A percentile compares a stretch with the other conserved stretches of the same genome.
Evolutionary conservation across 2,329 filamentous ascomycete genomes (phyloP).

Genomic region (Pyrenophora tritici-repentis): DNA sequence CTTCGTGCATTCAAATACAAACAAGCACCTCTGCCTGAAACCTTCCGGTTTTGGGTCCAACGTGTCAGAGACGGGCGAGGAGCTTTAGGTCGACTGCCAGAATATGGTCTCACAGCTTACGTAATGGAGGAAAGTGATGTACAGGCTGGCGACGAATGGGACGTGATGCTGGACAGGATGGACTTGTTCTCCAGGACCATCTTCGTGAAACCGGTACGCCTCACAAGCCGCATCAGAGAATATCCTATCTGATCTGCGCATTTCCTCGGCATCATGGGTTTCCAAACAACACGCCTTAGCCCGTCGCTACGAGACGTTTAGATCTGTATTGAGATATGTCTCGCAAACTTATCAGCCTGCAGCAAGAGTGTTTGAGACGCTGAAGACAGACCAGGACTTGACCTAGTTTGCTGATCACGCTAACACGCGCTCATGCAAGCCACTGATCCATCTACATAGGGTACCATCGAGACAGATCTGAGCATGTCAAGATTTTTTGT

Average conservation of each 20-base stretch:
- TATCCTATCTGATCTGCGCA: neutral
- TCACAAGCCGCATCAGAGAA: slow-evolving; percentile 37
- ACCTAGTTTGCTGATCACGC: neutral
- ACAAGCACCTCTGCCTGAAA: slow-evolving; percentile 57
- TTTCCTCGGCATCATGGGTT: neutral
- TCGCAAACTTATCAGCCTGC: slow-evolving; percentile 5
- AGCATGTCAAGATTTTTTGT: slow-evolving; percentile 1
- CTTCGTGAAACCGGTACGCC: slow-evolving; percentile 44
- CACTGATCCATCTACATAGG: slow-evolving; percentile 30
- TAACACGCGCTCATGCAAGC: slow-evolving; percentile 33
- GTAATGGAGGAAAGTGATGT: slow-evolving; percentile 22
- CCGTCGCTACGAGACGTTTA: slow-evolving; percentile 13
- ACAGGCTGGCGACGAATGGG: slow-evolving; percentile 53
- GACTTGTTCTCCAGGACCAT: slow-evolving; percentile 43
- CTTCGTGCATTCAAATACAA: slow-evolving; percentile 63
- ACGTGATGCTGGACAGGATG: slow-evolving; percentile 47
- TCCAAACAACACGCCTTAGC: slow-evolving; percentile 26
- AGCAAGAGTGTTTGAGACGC: slow-evolving; percentile 11
- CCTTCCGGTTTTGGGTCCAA: slow-evolving; percentile 47
- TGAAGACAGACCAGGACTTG: neutral
- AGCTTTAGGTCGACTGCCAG: slow-evolving; percentile 22
- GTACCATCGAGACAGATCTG: slow-evolving; percentile 4
- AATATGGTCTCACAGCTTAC: slow-evolving; percentile 20
- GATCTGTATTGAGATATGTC: slow-evolving; percentile 2
- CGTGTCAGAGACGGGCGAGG: neutral